These are phyloP conservation scores for Yarrowia hollandica DNA, from an alignment of 805 yeast genomes.

Conservation along the genomic window DNA sequence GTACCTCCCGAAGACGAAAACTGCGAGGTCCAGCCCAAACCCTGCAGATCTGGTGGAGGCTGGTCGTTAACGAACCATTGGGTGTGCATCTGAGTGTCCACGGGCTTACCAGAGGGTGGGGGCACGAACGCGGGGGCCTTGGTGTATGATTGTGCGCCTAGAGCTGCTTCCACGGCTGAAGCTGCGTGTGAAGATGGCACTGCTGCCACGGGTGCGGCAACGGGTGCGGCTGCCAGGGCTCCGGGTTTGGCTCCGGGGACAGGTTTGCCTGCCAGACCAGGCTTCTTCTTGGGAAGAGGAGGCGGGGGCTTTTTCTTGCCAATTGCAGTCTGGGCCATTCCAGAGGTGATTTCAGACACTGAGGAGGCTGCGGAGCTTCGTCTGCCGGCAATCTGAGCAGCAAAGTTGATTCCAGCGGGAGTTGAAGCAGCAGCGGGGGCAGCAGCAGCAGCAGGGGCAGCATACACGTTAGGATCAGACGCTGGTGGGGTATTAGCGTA, in stretches of 20 bases:
- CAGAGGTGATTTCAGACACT: constrained; percentile 31
- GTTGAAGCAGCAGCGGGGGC: constrained; percentile 33
- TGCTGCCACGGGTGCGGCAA: background rate
- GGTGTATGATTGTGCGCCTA: background rate
- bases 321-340: constrained; percentile 30
- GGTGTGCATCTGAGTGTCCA: constrained; percentile 34
- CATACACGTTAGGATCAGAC: background rate
- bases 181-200: background rate
- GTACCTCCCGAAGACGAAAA: constrained; percentile 32
- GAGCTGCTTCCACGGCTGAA: constrained; percentile 15
- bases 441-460: background rate
- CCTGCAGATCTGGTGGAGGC: constrained; percentile 38
- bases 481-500: background rate
- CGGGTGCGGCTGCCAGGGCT: background rate
- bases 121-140: constrained; percentile 8
- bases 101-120: constrained; percentile 5
- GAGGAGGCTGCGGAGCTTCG: constrained; percentile 28
- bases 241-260: constrained; percentile 21
- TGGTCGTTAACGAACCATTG: constrained; percentile 36
- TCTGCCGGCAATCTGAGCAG: constrained; percentile 32
- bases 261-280: constrained; percentile 32
- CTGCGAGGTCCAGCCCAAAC: constrained; percentile 36
- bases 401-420: constrained; percentile 42
- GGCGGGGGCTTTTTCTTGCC: constrained; percentile 35
- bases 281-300: constrained; percentile 34